Conservation (phyloP, 2,329 filamentous ascomycete genomes). For the Diaporthe sp. region DNA sequence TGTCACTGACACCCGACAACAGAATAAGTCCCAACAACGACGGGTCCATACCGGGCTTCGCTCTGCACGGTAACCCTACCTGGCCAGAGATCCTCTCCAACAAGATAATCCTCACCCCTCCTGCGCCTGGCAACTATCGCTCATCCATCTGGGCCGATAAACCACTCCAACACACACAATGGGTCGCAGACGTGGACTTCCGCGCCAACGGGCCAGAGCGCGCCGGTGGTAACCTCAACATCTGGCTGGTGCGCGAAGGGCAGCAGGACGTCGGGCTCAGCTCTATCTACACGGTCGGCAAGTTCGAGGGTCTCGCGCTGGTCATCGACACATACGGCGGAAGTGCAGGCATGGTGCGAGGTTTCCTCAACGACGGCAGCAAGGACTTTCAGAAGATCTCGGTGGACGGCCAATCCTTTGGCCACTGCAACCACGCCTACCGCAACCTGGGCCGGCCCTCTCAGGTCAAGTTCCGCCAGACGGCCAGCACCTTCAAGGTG, state of each 20-base stretch:
- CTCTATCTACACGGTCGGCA: constrained; percentile 86
- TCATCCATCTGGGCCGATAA: constrained; percentile 84
- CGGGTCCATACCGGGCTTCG: constrained; percentile 66
- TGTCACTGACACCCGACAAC: constrained; percentile 34
- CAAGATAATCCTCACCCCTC: constrained; percentile 91
- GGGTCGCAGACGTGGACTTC: constrained; percentile 89
- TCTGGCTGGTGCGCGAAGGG: constrained; percentile 88
- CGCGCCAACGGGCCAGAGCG: constrained; percentile 87
- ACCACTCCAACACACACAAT: constrained; percentile 73
- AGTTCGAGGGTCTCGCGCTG: constrained; percentile 91
- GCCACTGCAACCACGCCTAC: constrained; percentile 91
- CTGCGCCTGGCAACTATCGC: constrained; percentile 86
- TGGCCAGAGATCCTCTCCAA: constrained; percentile 81
- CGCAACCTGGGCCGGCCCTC: constrained; percentile 91
- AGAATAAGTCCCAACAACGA: constrained; percentile 75
- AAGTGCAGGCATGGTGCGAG: constrained; percentile 82
- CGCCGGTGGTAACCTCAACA: constrained; percentile 88
- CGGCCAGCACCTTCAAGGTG: constrained; percentile 76
- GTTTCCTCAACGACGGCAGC: constrained; percentile 92
- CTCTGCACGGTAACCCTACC: constrained; percentile 65
- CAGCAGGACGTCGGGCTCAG: constrained; percentile 73
- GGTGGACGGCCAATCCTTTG: constrained; percentile 90
- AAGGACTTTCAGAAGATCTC: constrained; percentile 84
- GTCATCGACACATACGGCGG: constrained; percentile 88
- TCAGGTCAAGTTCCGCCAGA: constrained; percentile 79